A percentile compares a stretch with the other conserved stretches of the same genome.
Conservation (phyloP, 169 alveolate genomes). For the Neospora caninum region DNA sequence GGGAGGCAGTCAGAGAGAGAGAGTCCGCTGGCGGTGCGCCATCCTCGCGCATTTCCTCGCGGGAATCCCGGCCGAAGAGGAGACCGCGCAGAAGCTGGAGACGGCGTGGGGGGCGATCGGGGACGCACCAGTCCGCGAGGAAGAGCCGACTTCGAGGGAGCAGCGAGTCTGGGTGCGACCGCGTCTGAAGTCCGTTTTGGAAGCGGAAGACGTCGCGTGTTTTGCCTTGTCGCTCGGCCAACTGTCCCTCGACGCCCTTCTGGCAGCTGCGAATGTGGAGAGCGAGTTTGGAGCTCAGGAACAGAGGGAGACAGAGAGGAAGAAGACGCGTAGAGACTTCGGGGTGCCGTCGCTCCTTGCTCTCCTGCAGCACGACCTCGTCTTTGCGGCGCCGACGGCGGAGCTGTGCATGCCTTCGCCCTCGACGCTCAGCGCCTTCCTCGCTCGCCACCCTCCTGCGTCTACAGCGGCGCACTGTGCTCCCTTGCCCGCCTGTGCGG, state of each 20-base stretch:
- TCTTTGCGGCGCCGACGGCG: neutral
- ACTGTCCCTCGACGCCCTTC: neutral
- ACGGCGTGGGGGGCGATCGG: neutral
- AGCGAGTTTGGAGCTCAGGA: neutral
- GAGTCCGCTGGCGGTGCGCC: neutral
- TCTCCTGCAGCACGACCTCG: neutral
- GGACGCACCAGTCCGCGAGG: neutral
- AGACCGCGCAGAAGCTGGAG: neutral
- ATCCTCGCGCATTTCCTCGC: neutral
- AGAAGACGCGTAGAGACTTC: neutral
- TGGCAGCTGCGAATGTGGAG: neutral
- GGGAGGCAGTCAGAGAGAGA: neutral
- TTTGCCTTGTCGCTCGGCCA: neutral
- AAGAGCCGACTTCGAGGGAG: neutral
- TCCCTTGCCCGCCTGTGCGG: no score
- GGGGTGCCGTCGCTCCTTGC: neutral
- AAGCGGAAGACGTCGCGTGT: constrained; percentile 23
- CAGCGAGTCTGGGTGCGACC: constrained; percentile 3
- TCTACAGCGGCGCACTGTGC: neutral
- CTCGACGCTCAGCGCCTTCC: neutral
- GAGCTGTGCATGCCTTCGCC: constrained; percentile 29
- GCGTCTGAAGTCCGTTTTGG: neutral
- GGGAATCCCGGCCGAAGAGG: neutral
- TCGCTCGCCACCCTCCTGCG: neutral
- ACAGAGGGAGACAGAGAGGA: neutral